Base-by-base conservation (phyloP, 345 rosid genomes). In the Salix koriyanagi region DNA sequence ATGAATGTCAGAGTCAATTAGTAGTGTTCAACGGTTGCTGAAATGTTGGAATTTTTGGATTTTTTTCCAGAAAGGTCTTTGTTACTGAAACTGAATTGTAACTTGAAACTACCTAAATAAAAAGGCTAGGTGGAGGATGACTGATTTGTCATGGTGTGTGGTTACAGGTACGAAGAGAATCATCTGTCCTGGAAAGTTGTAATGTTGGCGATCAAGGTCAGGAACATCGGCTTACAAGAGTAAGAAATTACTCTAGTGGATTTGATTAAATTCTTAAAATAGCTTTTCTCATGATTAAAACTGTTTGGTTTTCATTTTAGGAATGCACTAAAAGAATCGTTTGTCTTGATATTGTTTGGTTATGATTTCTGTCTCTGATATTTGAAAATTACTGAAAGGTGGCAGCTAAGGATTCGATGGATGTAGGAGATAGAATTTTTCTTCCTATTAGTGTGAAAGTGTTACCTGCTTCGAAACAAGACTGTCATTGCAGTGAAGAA, bases 361-460 rank as follows among this genome's bases (percentile, higher is more conserved):
- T 60, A 3, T 46, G 16, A 46, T 46, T 46, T 15, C 37, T 73
- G 28, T 73, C 75, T 76, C 77, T 90, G 79, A 84, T 77, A 54
- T 28, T 78, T 66, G 34, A 78, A 34, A 72, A 76, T 78, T 42
- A 9, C 18, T 84, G 81, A 77, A 87, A 96, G 98, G 93, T 96
- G 80, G 85, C 88, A 86, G 92, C 96, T 21, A 93, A 86, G 87
- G 96, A 96, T 70, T 78, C 79, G 1, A 77, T 96, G 91, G 88
- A 86, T 66, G 62, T 80, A 21, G 98, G 97, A 72, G 98, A 96
- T 83, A 79, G 82, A 71, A 88, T 96, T 41, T 89, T 83, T 84
- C 94, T 96, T 85, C 99, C 97, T 6, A 54, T 82, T 75, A 77
- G 85, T 3, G 89, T 91, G 21, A 79, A 80, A 65, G 88, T 76